Conservation (phyloP, 768 basidiomycete species). For the Mycena haematopus region DNA sequence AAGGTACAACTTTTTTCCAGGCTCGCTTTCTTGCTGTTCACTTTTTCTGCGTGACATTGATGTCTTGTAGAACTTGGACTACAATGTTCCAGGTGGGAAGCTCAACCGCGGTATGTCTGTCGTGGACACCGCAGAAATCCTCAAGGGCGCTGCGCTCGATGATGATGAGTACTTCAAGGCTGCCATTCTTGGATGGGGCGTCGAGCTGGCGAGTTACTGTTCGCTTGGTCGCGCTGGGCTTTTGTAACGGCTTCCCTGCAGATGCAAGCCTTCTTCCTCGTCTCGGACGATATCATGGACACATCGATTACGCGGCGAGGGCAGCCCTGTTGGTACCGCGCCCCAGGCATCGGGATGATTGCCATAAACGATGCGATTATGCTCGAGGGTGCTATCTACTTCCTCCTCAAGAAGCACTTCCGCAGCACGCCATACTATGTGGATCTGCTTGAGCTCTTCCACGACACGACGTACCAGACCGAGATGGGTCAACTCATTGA, state of each 20-base stretch:
- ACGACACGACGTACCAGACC: conserved; percentile 89
- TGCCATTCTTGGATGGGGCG: conserved; percentile 92
- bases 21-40: background rate
- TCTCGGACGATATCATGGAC: conserved; percentile 99
- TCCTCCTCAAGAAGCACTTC: conserved; percentile 88
- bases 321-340: conserved; percentile 94
- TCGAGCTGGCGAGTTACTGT: conserved; percentile 79
- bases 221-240: background rate
- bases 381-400: conserved; percentile 94
- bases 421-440: conserved; percentile 81
- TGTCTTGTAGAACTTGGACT: conserved; percentile 76
- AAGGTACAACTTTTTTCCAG: conserved; percentile 51
- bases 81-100: conserved; percentile 97
- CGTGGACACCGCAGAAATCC: conserved; percentile 89
- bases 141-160: conserved; percentile 70
- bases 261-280: conserved; percentile 98
- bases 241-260: conserved; percentile 36
- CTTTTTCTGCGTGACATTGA: too few relatives aligned
- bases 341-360: conserved; percentile 70
- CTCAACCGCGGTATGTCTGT: conserved; percentile 97
- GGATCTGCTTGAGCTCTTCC: conserved; percentile 90
- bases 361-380: conserved; percentile 98
- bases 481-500: conserved; percentile 97
- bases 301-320: conserved; percentile 91
- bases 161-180: conserved; percentile 91